phyloP scores from a whole-genome alignment of 139 green algal genomes.

The Yamagishiella unicocca region DNA sequence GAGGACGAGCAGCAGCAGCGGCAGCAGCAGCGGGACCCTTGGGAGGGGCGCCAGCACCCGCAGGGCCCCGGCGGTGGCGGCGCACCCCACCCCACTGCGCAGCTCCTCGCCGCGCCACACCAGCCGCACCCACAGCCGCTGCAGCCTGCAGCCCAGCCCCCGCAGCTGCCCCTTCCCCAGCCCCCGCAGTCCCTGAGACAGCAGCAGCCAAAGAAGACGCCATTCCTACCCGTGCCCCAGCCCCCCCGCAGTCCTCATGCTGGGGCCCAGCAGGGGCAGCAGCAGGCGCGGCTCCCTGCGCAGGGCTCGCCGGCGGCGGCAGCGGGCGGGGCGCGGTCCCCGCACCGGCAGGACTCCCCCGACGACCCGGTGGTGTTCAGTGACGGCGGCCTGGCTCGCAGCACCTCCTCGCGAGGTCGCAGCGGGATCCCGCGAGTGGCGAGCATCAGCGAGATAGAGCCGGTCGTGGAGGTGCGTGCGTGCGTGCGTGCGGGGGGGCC shows the following conservation, averaged over 20 bases:
- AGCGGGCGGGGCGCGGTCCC: not conserved
- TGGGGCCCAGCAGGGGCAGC: not conserved
- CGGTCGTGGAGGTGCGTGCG: conserved; percentile 23
- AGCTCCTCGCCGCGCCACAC: not conserved
- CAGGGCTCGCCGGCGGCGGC: not conserved
- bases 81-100: not conserved
- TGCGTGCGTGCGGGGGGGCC: no score
- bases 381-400: not conserved
- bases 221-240: not conserved
- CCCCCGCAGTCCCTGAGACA: not conserved
- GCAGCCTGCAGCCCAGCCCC: not conserved
- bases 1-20: not conserved
- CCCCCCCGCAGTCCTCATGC: not conserved
- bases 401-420: not conserved
- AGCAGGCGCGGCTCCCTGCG: not conserved
- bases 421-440: conserved; percentile 7
- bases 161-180: not conserved
- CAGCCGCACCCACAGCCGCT: not conserved
- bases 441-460: conserved; percentile 41
- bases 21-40: not conserved
- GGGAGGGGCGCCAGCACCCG: not conserved
- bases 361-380: not conserved
- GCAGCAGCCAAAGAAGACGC: not conserved
- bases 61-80: not conserved
- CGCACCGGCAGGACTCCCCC: not conserved